These are phyloP conservation scores for Ampelocalamus luodianensis DNA, from an alignment of 176 grass and related monocot species.

Conservation along the genomic window DNA sequence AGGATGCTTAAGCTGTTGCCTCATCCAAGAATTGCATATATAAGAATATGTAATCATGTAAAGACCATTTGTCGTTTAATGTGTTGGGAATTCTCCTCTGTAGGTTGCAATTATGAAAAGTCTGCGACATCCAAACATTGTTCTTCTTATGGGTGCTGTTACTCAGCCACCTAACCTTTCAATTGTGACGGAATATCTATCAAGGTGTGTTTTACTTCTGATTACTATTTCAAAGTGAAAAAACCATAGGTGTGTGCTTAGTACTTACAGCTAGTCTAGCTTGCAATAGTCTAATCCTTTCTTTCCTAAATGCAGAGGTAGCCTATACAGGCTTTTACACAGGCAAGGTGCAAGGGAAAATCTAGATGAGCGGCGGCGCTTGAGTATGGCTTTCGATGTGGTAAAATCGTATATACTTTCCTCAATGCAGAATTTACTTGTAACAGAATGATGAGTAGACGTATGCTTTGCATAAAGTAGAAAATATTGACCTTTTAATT, in stretches of 20 bases:
- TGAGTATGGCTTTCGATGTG: slow-evolving; percentile 94
- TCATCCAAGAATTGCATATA: not conserved
- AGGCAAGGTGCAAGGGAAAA: slow-evolving; percentile 56
- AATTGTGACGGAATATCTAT: slow-evolving; percentile 86
- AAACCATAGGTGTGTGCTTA: slow-evolving; percentile 4
- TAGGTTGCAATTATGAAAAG: slow-evolving; percentile 97
- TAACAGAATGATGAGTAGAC: slow-evolving; percentile 12
- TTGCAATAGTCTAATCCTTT: not conserved
- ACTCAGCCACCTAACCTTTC: slow-evolving; percentile 76
- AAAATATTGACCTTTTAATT: not conserved
- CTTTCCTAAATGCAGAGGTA: slow-evolving; percentile 64
- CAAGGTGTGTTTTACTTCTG: slow-evolving; percentile 57
- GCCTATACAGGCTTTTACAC: slow-evolving; percentile 79
- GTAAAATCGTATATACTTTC: slow-evolving; percentile 45
- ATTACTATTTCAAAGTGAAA: slow-evolving; percentile 1
- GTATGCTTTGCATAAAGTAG: slow-evolving; percentile 7
- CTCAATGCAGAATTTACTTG: slow-evolving; percentile 29
- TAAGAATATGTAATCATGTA: not conserved
- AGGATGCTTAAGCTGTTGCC: slow-evolving; percentile 26
- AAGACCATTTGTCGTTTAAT: slow-evolving; percentile 30
- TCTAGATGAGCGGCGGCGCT: slow-evolving; percentile 68
- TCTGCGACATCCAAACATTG: slow-evolving; percentile 90
- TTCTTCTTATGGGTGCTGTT: slow-evolving; percentile 98
- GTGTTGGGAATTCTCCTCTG: not conserved
- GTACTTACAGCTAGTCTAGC: slow-evolving; percentile 1